Evolutionary conservation across 495 filamentous ascomycete species (phyloP), one percentile per base, ranked within the genome.

Genomic region (Echria macrotheca): DNA sequence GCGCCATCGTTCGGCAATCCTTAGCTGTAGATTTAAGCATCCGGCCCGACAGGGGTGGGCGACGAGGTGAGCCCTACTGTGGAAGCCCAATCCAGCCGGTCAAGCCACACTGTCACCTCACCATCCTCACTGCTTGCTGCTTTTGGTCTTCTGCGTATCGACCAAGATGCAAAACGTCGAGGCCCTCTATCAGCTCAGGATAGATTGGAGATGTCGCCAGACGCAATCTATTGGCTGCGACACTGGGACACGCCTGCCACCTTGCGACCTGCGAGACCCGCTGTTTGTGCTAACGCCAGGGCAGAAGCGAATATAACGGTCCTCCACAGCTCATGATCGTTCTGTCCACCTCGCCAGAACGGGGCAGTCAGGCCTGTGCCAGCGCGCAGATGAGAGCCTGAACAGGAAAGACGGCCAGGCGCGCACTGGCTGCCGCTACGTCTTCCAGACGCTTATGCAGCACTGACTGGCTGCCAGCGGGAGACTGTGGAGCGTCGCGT

Each of bases 361-460:
- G 38, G 24, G 38, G 38, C 17, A 41, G n/a, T 18, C 36, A 21
- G 18, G 38, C 38, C 38, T 19, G 15, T 22, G 24, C 15, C 38
- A 41, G 38, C 19, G 12, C 17, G 18, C 24, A 12, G 15, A 11
- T 23, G 37, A 10, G 17, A 19, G 38, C 47, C 47, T 33, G 38
- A 50, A 53, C 29, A 44, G 45, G 44, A 29, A 53, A 43, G 45
- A 36, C 46, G 21, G 26, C 45, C 45, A 53, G 25, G 28, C 54
- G 55, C 59, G 59, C 57, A 59, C 54, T 50, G 47, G 59, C 47
- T 57, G 61, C 61, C 61, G 61, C 57, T 26, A 35, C n/a, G n/a
- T n/a, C n/a, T 63, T 56, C 61, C 59, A 58, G 46, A 36, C 38
- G 28, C 36, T 23, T 4, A 38, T 55, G 57, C 57, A 39, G 10